Base-by-base conservation (phyloP, 2,329 filamentous ascomycete genomes). In the Furcasterigmium sp. region DNA sequence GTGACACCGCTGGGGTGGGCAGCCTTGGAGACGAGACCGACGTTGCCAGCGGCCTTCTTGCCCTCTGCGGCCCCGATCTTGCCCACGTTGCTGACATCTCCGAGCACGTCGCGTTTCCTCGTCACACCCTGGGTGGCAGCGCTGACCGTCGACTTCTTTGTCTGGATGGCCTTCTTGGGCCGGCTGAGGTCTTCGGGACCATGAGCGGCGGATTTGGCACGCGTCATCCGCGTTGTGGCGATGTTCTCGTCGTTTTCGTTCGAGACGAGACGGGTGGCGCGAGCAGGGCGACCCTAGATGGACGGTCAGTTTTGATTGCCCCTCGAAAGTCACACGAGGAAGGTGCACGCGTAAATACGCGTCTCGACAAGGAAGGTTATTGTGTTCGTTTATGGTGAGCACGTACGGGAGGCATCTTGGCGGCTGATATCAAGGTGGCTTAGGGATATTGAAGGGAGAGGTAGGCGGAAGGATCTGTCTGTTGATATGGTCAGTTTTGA, bases 191-290 rank as follows among this genome's bases (percentile, higher is more conserved):
- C 85, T 54, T 84, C 83, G 54, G 73, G 77, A 59, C 71, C 75
- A 78, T 78, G 75, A 38, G 86, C 85, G 46, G 89, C 88, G 41
- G 90, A 83, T 72, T 97, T 96, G 53, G 93, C 91, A 70, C 93
- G 82, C 57, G 93, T 97, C 63, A 96, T 73, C 70, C 91, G 89
- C 69, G 86, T 88, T 48, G 86, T 82, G 46, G 74, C 70, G 51
- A 68, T 78, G 64, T 95, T 95, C 73, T 96, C 93, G 64, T 96
- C 91, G 63, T 96, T 96, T 74, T 96, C 91, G 67, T 94, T 93
- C 53, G 85, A 85, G 57, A 85, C 78, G 63, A 82, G 78, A 69
- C 90, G 85, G 63, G 82, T 78, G 40, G 46, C 32, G 67, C 85
- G 80, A 58, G 82, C 74, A 62, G 79, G 73, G 67, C 87, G 85